phyloP scores from a whole-genome alignment of 441 rosid species.

The Populus trichocarpa region DNA sequence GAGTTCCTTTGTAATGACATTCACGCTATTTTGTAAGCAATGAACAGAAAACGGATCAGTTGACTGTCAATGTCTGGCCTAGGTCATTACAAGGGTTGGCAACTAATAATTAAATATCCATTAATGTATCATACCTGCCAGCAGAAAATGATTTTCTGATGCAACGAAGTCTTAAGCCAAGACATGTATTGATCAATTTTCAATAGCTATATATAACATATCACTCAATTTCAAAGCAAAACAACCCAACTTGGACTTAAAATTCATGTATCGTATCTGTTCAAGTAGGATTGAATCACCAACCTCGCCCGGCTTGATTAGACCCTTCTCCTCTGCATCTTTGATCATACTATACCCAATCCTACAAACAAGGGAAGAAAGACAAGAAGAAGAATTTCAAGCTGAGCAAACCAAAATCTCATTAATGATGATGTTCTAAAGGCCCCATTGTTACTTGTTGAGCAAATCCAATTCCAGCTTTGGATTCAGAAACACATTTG shows the following conservation, averaged over 20 bases:
- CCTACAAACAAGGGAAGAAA: slow-evolving; percentile 24
- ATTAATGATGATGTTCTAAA: neutral
- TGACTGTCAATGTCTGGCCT: neutral
- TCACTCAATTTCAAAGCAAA: neutral
- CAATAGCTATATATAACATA: neutral
- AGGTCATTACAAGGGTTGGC: neutral
- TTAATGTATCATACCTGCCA: neutral
- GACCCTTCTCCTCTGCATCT: slow-evolving; percentile 63
- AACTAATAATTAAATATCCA: neutral
- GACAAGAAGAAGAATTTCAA: neutral
- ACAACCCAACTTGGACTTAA: neutral
- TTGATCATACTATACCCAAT: slow-evolving; percentile 12
- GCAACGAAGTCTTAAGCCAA: neutral
- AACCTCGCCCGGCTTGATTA: slow-evolving; percentile 49
- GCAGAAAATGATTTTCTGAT: neutral
- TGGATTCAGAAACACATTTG: neutral
- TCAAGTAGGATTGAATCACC: slow-evolving; percentile 19
- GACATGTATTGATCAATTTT: neutral
- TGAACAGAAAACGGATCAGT: slow-evolving; percentile 7
- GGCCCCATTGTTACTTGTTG: neutral
- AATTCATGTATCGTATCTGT: neutral
- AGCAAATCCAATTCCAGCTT: neutral
- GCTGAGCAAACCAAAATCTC: neutral
- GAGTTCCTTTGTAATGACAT: no score
- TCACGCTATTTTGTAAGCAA: no score